Evolutionary conservation across 805 yeast species (phyloP), one percentile per base, ranked within the genome.

Genomic region (Saccharomycopsis fermentans): DNA sequence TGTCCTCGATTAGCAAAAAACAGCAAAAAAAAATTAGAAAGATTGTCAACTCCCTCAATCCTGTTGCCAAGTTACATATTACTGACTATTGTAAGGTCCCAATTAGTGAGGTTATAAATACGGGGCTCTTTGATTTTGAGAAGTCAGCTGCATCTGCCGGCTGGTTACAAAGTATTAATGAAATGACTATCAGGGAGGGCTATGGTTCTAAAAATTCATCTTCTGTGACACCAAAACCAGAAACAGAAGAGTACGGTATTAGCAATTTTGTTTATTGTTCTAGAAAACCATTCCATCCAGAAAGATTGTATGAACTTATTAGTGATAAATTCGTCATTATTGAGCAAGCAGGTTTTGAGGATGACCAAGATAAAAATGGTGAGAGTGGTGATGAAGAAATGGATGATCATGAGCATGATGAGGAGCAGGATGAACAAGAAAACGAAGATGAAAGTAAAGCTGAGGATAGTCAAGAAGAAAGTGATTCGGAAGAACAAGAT

Each of bases 271-370:
- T 77, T 16, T 77, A 76, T 64, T 63, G 64, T 36, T 67, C 77
- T 2, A 67, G 77, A 54, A 70, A 66, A 50, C 80, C 80, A 24
- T 77, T 77, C 63, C 79, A 77, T 62, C 80, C 80, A 11, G 73
- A 71, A 58, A 68, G 78, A 53, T 64, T 76, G 6, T 72, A 74
- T 55, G 64, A 71, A 16, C 57, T 71, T 40, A 59, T 77, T 4
- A 65, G 67, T 39, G 73, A 73, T 52, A 74, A 74, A 63, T 76
- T 76, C 59, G 66, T 66, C 55, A 58, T 64, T 50, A 62, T 60
- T 59, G 68, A 65, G 61, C 63, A 43, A 57, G 66, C 62, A 6
- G 70, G 63, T 17, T 66, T 57, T 19, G 63, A 65, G 48, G 68
- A 65, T 50, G 68, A 64, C 11, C 66, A 51, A 3, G 55, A 29